Conservation (phyloP, 768 basidiomycete species). For the Nidula microcarpa region DNA sequence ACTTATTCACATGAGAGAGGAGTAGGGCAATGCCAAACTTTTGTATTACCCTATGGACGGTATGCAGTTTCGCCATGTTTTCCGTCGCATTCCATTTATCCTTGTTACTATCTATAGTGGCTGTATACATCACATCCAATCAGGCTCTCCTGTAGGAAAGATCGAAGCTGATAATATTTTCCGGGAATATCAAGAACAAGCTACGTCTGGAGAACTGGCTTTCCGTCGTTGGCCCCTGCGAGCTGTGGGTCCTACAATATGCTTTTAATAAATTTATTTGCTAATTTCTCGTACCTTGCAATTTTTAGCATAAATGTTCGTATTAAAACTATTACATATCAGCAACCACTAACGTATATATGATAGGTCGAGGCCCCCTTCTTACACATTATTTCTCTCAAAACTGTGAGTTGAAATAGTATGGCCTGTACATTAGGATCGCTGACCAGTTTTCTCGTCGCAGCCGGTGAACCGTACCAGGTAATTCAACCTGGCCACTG, state of each 20-base stretch:
- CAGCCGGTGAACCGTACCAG: constrained; percentile 81
- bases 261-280: not conserved
- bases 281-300: constrained; percentile 3
- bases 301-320: constrained; percentile 65
- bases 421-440: not conserved
- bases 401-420: constrained; percentile 50
- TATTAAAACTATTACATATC: not conserved
- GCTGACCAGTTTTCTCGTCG: not conserved
- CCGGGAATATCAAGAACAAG: constrained; percentile 63
- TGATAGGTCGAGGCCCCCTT: constrained; percentile 60
- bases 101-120: constrained; percentile 38
- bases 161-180: constrained; percentile 60
- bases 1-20: constrained; percentile 15
- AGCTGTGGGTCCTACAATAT: constrained; percentile 39
- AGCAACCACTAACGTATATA: constrained; percentile 1
- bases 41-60: constrained; percentile 45
- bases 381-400: constrained; percentile 85
- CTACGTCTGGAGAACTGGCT: constrained; percentile 45
- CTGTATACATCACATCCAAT: constrained; percentile 55
- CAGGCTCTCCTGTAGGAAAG: constrained; percentile 31
- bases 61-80: constrained; percentile 12
- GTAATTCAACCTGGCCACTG: constrained; percentile 27
- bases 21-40: constrained; percentile 36
- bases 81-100: not conserved
- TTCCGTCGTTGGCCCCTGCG: constrained; percentile 75